phyloP scores from a whole-genome alignment of 2,329 filamentous ascomycete genomes.

The Trichoderma semiorbis region DNA sequence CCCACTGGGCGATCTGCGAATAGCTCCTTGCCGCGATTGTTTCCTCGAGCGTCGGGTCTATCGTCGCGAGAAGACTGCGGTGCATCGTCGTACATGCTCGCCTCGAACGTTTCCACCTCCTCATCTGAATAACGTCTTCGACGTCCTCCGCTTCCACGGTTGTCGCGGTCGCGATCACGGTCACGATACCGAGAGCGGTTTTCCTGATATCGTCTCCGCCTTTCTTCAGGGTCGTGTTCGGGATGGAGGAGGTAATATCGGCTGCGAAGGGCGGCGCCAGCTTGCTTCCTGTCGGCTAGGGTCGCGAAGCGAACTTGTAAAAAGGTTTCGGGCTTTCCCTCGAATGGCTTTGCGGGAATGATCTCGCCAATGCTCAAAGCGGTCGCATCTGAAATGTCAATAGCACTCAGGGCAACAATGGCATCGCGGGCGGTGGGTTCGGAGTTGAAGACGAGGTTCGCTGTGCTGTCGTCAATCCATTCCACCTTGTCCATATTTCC shows the following conservation, averaged over 20 bases:
- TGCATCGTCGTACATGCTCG: slow-evolving; percentile 78
- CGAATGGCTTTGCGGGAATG: slow-evolving; percentile 65
- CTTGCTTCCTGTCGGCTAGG: slow-evolving; percentile 72
- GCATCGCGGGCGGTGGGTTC: slow-evolving; percentile 52
- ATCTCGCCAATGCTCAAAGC: slow-evolving; percentile 59
- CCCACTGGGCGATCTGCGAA: slow-evolving; percentile 46
- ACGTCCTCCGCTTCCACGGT: slow-evolving; percentile 30
- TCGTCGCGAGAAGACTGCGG: slow-evolving; percentile 32
- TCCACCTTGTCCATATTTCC: slow-evolving; percentile 63
- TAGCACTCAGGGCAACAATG: slow-evolving; percentile 49
- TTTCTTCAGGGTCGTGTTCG: slow-evolving; percentile 78
- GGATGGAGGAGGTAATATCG: slow-evolving; percentile 91
- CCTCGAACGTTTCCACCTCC: slow-evolving; percentile 60
- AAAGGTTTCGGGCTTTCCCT: slow-evolving; percentile 63
- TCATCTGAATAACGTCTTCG: slow-evolving; percentile 44
- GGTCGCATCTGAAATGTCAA: slow-evolving; percentile 51
- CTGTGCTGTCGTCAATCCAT: slow-evolving; percentile 93
- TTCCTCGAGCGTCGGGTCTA: slow-evolving; percentile 28
- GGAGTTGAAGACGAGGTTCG: slow-evolving; percentile 75
- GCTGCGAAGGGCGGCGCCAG: slow-evolving; percentile 74
- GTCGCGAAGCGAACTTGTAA: slow-evolving; percentile 74
- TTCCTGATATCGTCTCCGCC: slow-evolving; percentile 54
- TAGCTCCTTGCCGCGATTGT: slow-evolving; percentile 58
- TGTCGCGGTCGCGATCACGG: slow-evolving; percentile 15
- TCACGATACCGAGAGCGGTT: slow-evolving; percentile 63